Evolutionary conservation across 805 yeast genomes (phyloP), one percentile per base, ranked within the genome.

Genomic region (Candida sakaeoensis): DNA sequence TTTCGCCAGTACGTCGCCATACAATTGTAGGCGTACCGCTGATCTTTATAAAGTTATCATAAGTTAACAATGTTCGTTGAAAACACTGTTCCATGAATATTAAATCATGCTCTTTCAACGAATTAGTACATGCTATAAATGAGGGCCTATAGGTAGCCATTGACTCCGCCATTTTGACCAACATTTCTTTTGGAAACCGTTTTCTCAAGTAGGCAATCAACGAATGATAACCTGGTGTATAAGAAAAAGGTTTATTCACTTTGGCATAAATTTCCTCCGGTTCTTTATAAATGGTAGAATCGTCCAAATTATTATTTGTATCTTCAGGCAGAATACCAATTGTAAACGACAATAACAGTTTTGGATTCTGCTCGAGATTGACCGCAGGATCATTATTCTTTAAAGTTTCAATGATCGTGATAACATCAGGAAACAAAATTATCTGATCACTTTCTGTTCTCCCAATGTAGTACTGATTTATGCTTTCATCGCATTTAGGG

Each of bases 71-170:
- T 0, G 98, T 89, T 33, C 99, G 68, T 60, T 91, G 98, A 64
- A 90, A 91, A 51, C 96, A 86, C 64, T 91, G 95, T 57, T 91
- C 99, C 84, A 93, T 88, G 55, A 91, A 91, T 2, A 91, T 85
- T 60, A 90, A 70, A 58, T 91, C 99, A 30, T 86, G 95, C 51
- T 87, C 95, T 42, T 90, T 86, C 26, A 91, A 63, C 4, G 93
- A 80, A 52, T 86, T 85, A 28, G 95, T 86, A 52, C 95, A 85
- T 3, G 97, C 96, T 51, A 90, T 88, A 57, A 91, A 91, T 9
- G 90, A 80, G 2, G 98, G 96, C 48, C 98, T 67, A 54, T 89
- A 89, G 33, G 83, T 84, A 0, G 97, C 93, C 82, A 91, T 84
- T 7, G 86, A 78, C 53, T 82, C 81, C 1, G 95, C 89, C 80